A percentile compares a stretch with the other conserved stretches of the same genome.
Evolutionary conservation across 192 early-diverging fungal genomes (phyloP).

Genomic region (Fimicolochytrium jonesii): DNA sequence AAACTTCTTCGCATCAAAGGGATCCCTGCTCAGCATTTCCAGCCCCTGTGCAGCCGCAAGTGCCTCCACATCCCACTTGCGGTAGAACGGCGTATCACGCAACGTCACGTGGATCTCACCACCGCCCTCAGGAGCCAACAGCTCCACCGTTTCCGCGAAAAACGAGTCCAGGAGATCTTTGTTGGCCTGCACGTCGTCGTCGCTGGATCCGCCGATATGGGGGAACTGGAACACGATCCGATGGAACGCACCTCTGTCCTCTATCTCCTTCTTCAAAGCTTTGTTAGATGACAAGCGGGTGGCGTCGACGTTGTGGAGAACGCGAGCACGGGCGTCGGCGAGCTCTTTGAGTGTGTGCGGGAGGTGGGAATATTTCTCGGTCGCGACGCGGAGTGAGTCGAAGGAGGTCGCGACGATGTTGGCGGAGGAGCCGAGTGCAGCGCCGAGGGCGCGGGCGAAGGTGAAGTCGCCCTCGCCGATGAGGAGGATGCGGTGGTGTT

Average conservation of each 20-base stretch:
- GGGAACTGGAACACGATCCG: constrained; percentile 44
- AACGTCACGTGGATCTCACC: constrained; percentile 35
- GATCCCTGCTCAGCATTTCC: background rate
- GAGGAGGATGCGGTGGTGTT: constrained; percentile 33
- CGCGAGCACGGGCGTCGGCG: background rate
- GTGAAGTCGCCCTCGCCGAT: constrained; percentile 47
- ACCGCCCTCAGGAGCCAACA: constrained; percentile 10
- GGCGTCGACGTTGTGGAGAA: constrained; percentile 31
- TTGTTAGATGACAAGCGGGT: constrained; percentile 15
- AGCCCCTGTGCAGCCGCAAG: constrained; percentile 26
- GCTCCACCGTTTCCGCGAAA: constrained; percentile 12
- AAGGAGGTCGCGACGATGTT: constrained; percentile 27
- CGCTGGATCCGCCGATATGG: constrained; percentile 32
- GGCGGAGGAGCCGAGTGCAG: constrained; percentile 5
- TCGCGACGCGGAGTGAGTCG: constrained; percentile 14
- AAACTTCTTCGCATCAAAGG: constrained; percentile 31
- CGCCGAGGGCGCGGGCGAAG: constrained; percentile 31
- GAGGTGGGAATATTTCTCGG: constrained; percentile 16
- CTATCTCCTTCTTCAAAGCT: background rate
- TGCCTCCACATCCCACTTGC: constrained; percentile 25
- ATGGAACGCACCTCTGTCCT: constrained; percentile 11
- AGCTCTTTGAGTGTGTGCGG: constrained; percentile 6
- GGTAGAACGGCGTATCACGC: constrained; percentile 38
- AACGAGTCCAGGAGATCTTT: constrained; percentile 25
- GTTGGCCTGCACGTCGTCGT: constrained; percentile 29